phyloP scores from a whole-genome alignment of 2,329 filamentous ascomycete genomes.

The Arthrinium puccinioides region DNA sequence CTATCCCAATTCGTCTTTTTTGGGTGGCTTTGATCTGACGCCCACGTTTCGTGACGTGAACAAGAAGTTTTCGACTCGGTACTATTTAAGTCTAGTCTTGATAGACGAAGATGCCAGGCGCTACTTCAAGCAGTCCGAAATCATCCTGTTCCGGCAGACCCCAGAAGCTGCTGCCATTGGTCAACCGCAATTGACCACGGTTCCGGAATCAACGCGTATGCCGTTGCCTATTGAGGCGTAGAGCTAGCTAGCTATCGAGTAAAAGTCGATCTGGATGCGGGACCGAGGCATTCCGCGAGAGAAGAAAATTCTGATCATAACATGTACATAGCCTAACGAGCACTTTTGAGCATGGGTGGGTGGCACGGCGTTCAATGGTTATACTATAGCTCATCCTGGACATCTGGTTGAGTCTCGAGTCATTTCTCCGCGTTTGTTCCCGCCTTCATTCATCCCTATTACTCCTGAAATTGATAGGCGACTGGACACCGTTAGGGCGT shows the following conservation, averaged over 20 bases:
- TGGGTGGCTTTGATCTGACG: constrained; percentile 94
- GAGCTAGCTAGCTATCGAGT: too few relatives aligned
- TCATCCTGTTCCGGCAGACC: constrained; percentile 85
- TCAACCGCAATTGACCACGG: constrained; percentile 38
- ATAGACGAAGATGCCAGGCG: constrained; percentile 95
- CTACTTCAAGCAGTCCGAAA: constrained; percentile 99
- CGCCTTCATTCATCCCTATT: too few relatives aligned
- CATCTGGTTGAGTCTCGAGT: too few relatives aligned
- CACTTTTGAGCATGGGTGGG: constrained; percentile 4
- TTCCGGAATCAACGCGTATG: constrained; percentile 23
- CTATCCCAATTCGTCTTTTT: constrained; percentile 94
- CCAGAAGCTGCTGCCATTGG: constrained; percentile 47
- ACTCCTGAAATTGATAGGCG: too few relatives aligned
- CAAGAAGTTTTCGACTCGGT: constrained; percentile 98
- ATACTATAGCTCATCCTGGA: too few relatives aligned
- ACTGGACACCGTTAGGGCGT: too few relatives aligned
- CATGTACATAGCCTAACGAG: too few relatives aligned
- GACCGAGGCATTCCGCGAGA: too few relatives aligned
- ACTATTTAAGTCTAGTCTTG: constrained; percentile 92
- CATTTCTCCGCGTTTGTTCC: too few relatives aligned
- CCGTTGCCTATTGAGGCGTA: constrained; percentile 17
- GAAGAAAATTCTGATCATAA: too few relatives aligned
- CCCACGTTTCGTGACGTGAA: constrained; percentile 99
- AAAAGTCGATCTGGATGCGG: too few relatives aligned
- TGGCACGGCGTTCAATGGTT: constrained; percentile 2